These are phyloP conservation scores for Mytilinidion resinicola DNA, from an alignment of 495 filamentous ascomycete species.

Conservation along the genomic window DNA sequence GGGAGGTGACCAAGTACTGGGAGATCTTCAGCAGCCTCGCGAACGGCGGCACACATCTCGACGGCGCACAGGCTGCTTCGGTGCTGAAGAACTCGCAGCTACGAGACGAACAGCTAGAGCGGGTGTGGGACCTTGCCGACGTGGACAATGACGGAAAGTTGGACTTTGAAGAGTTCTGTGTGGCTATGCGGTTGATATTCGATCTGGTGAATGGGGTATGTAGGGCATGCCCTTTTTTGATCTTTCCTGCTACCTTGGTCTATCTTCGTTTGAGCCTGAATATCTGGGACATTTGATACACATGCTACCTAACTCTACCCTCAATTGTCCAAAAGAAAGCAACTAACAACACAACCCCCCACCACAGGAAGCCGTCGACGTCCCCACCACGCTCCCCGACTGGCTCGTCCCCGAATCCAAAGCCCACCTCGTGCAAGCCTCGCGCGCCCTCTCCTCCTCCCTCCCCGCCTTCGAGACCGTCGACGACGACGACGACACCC, in stretches of 20 bases:
- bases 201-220: slow-evolving; percentile 91
- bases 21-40: slow-evolving; percentile 89
- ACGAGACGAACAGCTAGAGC: slow-evolving; percentile 88
- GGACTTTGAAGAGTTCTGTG: slow-evolving; percentile 99
- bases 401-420: slow-evolving; percentile 97
- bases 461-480: slow-evolving; percentile 75
- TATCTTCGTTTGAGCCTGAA: too few relatives aligned
- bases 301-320: too few relatives aligned
- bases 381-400: slow-evolving; percentile 76
- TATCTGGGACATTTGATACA: background rate
- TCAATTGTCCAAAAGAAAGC: background rate
- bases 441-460: slow-evolving; percentile 66
- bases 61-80: slow-evolving; percentile 83
- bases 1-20: slow-evolving; percentile 98
- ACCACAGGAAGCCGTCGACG: slow-evolving; percentile 73
- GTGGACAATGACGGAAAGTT: slow-evolving; percentile 94
- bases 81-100: slow-evolving; percentile 94
- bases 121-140: slow-evolving; percentile 95
- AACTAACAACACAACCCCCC: background rate
- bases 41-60: slow-evolving; percentile 76
- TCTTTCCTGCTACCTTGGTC: background rate
- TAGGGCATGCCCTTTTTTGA: slow-evolving; percentile 10
- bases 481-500: slow-evolving; percentile 61
- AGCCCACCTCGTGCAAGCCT: slow-evolving; percentile 89
- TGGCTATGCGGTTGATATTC: slow-evolving; percentile 96